These are phyloP conservation scores for Fusarium penzigii DNA, from an alignment of 2,329 filamentous ascomycete genomes.

Conservation along the genomic window DNA sequence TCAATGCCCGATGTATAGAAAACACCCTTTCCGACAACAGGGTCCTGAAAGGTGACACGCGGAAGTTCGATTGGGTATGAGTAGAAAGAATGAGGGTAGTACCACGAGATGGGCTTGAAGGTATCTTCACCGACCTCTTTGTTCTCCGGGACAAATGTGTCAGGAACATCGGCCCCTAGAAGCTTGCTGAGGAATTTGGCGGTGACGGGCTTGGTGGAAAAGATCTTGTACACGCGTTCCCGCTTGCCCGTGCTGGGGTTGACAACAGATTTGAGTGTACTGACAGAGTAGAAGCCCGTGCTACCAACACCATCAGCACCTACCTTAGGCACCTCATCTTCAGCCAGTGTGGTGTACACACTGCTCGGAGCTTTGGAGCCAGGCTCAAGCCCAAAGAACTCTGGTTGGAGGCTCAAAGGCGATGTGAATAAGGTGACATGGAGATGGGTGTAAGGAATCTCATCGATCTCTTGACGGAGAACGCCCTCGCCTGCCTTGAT, in stretches of 20 bases:
- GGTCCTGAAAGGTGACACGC: constrained; percentile 83
- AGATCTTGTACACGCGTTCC: constrained; percentile 67
- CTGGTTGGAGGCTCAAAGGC: constrained; percentile 67
- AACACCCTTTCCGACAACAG: constrained; percentile 64
- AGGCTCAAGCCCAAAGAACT: constrained; percentile 68
- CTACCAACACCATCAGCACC: constrained; percentile 65
- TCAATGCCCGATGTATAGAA: constrained; percentile 81
- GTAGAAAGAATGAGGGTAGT: constrained; percentile 74
- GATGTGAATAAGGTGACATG: constrained; percentile 90
- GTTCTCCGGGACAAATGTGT: constrained; percentile 40
- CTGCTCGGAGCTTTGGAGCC: constrained; percentile 65
- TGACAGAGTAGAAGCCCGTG: constrained; percentile 84
- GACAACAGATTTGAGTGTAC: constrained; percentile 63
- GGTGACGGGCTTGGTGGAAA: constrained; percentile 57
- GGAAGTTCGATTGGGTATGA: constrained; percentile 87
- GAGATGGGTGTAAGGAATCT: constrained; percentile 81
- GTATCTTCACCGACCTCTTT: constrained; percentile 31
- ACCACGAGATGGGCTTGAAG: constrained; percentile 68
- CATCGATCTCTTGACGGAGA: constrained; percentile 69
- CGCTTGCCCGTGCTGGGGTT: constrained; percentile 58
- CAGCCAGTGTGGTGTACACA: constrained; percentile 79
- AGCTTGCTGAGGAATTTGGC: constrained; percentile 54
- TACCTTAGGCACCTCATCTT: constrained; percentile 52
- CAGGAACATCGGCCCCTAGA: constrained; percentile 50
- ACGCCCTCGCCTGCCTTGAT: constrained; percentile 66